Percentiles rank a stretch among this genome's conserved stretches.
phyloP scores from a whole-genome alignment of 1,284 basidiomycete species.

The Leccinum fuscescens region DNA sequence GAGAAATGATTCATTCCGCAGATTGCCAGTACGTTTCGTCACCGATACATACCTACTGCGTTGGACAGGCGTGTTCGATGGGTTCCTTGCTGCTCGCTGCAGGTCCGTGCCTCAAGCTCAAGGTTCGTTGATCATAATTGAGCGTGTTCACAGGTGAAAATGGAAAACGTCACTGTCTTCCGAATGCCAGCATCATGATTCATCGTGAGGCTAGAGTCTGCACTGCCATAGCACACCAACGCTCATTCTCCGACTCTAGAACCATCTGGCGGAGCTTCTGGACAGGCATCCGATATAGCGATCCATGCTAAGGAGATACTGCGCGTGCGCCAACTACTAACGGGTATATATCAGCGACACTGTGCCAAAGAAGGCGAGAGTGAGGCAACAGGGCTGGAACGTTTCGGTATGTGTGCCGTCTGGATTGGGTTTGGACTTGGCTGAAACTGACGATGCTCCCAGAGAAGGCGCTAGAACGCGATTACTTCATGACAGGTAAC shows the following conservation, averaged over 20 bases:
- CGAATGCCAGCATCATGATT: conserved; percentile 94
- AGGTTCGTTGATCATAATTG: conserved; percentile 13
- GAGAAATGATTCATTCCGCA: conserved; percentile 17
- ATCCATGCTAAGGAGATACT: conserved; percentile 94
- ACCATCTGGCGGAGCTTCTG: conserved; percentile 90
- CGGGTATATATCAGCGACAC: conserved; percentile 81
- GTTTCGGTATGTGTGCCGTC: conserved; percentile 66
- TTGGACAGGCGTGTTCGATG: conserved; percentile 93
- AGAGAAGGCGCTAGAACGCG: conserved; percentile 87
- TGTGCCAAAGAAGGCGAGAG: conserved; percentile 69
- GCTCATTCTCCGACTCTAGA: conserved; percentile 47
- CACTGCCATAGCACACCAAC: conserved; percentile 13
- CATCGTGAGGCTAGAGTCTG: conserved; percentile 66
- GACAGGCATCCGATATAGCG: conserved; percentile 91
- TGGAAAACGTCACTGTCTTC: conserved; percentile 86
- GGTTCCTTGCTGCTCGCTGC: conserved; percentile 86
- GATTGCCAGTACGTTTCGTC: conserved; percentile 78
- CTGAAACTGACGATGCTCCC: conserved; percentile 26
- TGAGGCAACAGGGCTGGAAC: conserved; percentile 58
- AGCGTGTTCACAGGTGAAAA: conserved; percentile 53
- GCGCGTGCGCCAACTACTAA: conserved; percentile 77
- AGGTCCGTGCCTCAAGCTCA: conserved; percentile 40
- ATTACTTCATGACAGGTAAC: conserved; percentile 90
- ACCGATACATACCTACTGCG: conserved; percentile 92
- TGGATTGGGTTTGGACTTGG: conserved; percentile 8